Base-by-base conservation (phyloP, 208 protist genomes). In the Trypanosomatidae sp. region DNA sequence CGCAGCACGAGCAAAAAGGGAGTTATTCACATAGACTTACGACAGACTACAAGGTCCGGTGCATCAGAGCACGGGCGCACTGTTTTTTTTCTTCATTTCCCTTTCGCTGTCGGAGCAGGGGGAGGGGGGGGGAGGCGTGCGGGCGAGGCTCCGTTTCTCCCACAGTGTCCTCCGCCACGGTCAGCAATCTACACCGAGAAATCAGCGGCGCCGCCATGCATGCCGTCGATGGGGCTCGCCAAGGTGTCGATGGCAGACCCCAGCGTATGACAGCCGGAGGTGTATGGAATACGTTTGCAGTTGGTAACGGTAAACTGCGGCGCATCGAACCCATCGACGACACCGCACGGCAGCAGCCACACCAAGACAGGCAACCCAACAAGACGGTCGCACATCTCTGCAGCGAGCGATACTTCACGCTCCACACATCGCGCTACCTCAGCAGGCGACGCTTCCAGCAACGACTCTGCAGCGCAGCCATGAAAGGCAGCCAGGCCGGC, bases 311-410 rank as follows among this genome's bases (percentile, higher is more conserved):
- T 81, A 74, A 66, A 82, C 10, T 13, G 70, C 28, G 36, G 52
- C 47, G 44, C 41, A 4, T 62, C 83, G 7, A 43, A 8, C 3
- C 22, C 36, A 17, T 59, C 10, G 49, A 19, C 15, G 62, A 13
- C 41, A 47, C 73, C 49, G 17, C 43, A 68, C 6, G 59, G 64
- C 52, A 84, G 53, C 39, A 91, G 60, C 82, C 86, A 91, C 60
- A 82, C 81, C 3, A 94, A 64, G 1, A 90, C 36, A n/a, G 87
- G 80, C 17, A 74, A 28, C 1, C 89, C 86, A 41, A 85, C 67
- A n/a, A 93, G 68, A 19, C 73, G 28, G 7, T 53, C 9, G 9
- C 50, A 25, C 17, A 87, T 33, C 4, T 50, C 66, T 19, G 25
- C 13, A 3, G 12, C 41, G 6, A 50, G 22, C 0, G 8, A 19